These are phyloP conservation scores for Cladosporium sphaerospermum DNA, from an alignment of 2,329 filamentous ascomycete species.

Conservation along the genomic window DNA sequence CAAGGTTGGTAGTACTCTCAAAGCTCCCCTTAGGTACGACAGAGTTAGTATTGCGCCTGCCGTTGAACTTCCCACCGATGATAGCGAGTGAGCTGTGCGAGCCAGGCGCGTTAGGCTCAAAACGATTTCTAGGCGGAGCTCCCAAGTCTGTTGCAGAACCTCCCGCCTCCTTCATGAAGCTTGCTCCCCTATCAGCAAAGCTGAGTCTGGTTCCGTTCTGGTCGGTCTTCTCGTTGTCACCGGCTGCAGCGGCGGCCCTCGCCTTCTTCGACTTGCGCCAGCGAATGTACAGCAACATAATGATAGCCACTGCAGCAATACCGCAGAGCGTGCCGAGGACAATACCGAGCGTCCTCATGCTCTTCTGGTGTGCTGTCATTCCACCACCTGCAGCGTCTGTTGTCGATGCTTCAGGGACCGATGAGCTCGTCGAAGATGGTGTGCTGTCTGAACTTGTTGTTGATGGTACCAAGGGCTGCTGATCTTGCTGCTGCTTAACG, in stretches of 20 bases:
- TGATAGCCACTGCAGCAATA: conserved; percentile 61
- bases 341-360: conserved; percentile 64
- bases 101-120: conserved; percentile 12
- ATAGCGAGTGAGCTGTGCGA: conserved; percentile 41
- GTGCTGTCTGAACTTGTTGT: conserved; percentile 30
- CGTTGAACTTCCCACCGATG: conserved; percentile 50
- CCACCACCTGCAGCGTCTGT: conserved; percentile 28
- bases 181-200: conserved; percentile 46
- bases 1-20: conserved; percentile 54
- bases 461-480: conserved; percentile 20
- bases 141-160: conserved; percentile 31
- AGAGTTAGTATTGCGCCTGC: conserved; percentile 44
- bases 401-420: conserved; percentile 31
- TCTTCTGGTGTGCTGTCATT: conserved; percentile 36
- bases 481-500: conserved; percentile 34
- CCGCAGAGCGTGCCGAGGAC: conserved; percentile 77
- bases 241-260: conserved; percentile 29
- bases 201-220: conserved; percentile 37
- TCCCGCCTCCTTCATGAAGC: conserved; percentile 47
- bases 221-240: conserved; percentile 35
- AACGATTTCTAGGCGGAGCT: conserved; percentile 16
- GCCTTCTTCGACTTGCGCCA: conserved; percentile 53
- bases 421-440: conserved; percentile 31
- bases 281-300: conserved; percentile 64
- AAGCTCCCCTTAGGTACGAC: conserved; percentile 46